Evolutionary conservation across 2,329 filamentous ascomycete genomes (phyloP).

Genomic region (Gaeumannomyces tritici): DNA sequence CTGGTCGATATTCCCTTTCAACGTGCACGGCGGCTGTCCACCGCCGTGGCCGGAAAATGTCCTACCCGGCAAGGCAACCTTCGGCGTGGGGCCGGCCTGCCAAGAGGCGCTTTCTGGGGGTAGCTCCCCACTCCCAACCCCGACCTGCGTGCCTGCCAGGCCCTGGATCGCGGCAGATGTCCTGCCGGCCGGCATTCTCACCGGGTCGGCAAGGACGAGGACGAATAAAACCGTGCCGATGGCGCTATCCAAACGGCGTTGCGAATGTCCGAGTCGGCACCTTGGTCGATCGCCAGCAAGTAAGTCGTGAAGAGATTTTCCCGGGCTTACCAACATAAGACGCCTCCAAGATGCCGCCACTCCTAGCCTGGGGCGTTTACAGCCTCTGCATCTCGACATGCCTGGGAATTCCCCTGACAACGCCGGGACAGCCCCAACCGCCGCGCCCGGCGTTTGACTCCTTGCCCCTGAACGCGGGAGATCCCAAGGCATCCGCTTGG

Average conservation of each 20-base stretch:
- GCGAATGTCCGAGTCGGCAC: not conserved
- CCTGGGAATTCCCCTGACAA: not conserved
- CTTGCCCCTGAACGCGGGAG: not conserved
- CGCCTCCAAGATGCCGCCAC: not conserved
- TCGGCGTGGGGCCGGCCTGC: too few relatives aligned
- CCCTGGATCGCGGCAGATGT: too few relatives aligned
- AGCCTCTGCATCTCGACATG: not conserved
- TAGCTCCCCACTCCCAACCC: not conserved
- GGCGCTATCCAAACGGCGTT: not conserved
- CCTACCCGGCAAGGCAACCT: not conserved
- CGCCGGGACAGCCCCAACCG: not conserved
- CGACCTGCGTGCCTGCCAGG: not conserved
- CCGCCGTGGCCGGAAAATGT: not conserved
- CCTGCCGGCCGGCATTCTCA: not conserved
- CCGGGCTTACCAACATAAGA: not conserved
- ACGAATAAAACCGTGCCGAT: too few relatives aligned
- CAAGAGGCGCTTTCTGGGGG: not conserved
- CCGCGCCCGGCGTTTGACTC: not conserved
- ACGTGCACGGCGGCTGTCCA: not conserved
- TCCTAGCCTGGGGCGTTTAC: not conserved
- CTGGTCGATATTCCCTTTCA: too few relatives aligned
- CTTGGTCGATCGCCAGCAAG: too few relatives aligned
- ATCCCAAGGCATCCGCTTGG: not conserved
- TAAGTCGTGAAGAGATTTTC: not conserved
- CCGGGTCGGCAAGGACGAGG: not conserved